These are phyloP conservation scores for Candida tropicalis DNA, from an alignment of 1,139 yeast genomes.

Conservation along the genomic window DNA sequence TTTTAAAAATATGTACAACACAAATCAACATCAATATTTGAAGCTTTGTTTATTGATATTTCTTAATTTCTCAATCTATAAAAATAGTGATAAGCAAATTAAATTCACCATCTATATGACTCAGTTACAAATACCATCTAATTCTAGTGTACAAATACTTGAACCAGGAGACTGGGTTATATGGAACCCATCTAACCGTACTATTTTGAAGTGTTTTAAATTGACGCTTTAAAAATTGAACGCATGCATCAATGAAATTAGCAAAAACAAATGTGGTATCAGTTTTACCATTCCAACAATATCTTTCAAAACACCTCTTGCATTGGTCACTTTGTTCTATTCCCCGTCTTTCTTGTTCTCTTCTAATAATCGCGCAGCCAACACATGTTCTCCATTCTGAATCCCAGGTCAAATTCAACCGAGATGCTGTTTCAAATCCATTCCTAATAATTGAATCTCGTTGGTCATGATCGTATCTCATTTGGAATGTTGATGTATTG, in stretches of 20 bases:
- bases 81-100: too few species aligned
- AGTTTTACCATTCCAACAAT: slow-evolving; percentile 77
- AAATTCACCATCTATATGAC: too few species aligned
- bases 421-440: slow-evolving; percentile 78
- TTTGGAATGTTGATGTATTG: slow-evolving; percentile 71
- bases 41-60: too few species aligned
- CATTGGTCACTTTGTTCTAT: slow-evolving; percentile 70
- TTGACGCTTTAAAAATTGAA: background rate
- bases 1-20: too few species aligned
- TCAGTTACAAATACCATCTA: slow-evolving; percentile 1
- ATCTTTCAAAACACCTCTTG: slow-evolving; percentile 64
- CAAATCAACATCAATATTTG: too few species aligned
- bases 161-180: background rate
- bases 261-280: background rate
- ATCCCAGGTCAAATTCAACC: slow-evolving; percentile 73
- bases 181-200: slow-evolving; percentile 1
- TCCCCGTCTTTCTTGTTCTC: slow-evolving; percentile 76
- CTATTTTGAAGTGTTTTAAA: background rate
- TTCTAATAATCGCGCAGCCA: slow-evolving; percentile 84
- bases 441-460: slow-evolving; percentile 65
- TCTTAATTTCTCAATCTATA: too few species aligned
- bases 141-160: slow-evolving; percentile 1
- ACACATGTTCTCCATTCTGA: slow-evolving; percentile 76
- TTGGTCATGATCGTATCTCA: slow-evolving; percentile 61
- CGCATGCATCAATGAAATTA: background rate